These are phyloP conservation scores for Elsinoe fawcettii DNA, from an alignment of 2,329 filamentous ascomycete species.

Conservation along the genomic window DNA sequence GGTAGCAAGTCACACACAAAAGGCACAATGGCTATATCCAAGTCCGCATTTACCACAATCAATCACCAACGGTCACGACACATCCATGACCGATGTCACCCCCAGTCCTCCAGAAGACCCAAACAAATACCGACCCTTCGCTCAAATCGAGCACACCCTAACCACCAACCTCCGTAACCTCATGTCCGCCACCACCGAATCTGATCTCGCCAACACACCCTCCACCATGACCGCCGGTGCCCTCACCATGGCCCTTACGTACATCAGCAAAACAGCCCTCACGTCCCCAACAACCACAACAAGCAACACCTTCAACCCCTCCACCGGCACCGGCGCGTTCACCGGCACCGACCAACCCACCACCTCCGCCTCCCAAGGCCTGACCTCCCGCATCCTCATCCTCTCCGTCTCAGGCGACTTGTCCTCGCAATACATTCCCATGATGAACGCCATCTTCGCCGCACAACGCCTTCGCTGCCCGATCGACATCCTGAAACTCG, in stretches of 20 bases:
- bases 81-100: constrained; percentile 24
- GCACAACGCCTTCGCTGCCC: constrained; percentile 81
- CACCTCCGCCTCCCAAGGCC: constrained; percentile 34
- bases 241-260: constrained; percentile 76
- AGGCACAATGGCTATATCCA: constrained; percentile 86
- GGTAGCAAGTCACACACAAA: constrained; percentile 79
- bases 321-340: constrained; percentile 43
- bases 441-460: constrained; percentile 98
- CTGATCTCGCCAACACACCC: constrained; percentile 57
- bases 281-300: constrained; percentile 31
- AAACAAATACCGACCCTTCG: constrained; percentile 92
- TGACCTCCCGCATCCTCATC: constrained; percentile 79
- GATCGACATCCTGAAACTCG: constrained; percentile 83
- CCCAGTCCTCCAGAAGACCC: constrained; percentile 40
- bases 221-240: constrained; percentile 88
- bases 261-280: constrained; percentile 73
- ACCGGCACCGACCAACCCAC: constrained; percentile 40
- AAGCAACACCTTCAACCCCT: constrained; percentile 48
- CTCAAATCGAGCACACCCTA: constrained; percentile 74
- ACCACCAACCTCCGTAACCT: constrained; percentile 66
- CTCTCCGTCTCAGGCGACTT: constrained; percentile 84
- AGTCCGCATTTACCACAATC: constrained; percentile 29
- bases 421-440: constrained; percentile 85
- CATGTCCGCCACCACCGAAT: constrained; percentile 57
- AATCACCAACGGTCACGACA: constrained; percentile 22